Conservation (phyloP, 768 basidiomycete species). For the Leccinum obscurum region DNA sequence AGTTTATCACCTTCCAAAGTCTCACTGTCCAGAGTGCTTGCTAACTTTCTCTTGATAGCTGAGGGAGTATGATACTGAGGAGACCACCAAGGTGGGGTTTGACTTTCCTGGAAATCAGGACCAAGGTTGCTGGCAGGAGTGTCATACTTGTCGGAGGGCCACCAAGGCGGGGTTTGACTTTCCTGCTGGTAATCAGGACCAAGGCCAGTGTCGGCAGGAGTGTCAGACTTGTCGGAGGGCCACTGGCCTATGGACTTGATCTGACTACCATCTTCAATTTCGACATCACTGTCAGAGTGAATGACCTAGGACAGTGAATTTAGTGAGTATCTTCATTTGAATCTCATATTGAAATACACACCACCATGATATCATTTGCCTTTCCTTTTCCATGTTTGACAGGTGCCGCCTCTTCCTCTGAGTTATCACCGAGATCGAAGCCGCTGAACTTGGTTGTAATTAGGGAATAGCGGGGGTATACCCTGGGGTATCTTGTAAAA, state of each 20-base stretch:
- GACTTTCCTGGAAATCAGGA: neutral
- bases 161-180: neutral
- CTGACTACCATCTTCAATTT: neutral
- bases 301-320: neutral
- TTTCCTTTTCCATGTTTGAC: neutral
- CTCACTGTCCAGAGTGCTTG: neutral
- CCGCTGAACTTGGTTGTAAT: neutral
- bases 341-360: neutral
- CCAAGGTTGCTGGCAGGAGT: no score
- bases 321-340: neutral
- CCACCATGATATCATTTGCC: neutral
- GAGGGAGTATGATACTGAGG: neutral
- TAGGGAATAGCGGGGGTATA: no score
- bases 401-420: neutral
- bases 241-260: neutral
- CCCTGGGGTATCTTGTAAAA: no score
- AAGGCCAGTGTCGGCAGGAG: no score
- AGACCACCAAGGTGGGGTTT: neutral
- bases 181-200: no score
- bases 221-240: no score
- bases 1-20: neutral
- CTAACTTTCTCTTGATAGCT: conserved; percentile 1
- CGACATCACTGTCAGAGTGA: neutral
- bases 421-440: neutral
- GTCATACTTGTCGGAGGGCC: neutral